Evolutionary conservation across 169 alveolate genomes (phyloP), one percentile per base, ranked within the genome.

Genomic region (Eimeria maxima): DNA sequence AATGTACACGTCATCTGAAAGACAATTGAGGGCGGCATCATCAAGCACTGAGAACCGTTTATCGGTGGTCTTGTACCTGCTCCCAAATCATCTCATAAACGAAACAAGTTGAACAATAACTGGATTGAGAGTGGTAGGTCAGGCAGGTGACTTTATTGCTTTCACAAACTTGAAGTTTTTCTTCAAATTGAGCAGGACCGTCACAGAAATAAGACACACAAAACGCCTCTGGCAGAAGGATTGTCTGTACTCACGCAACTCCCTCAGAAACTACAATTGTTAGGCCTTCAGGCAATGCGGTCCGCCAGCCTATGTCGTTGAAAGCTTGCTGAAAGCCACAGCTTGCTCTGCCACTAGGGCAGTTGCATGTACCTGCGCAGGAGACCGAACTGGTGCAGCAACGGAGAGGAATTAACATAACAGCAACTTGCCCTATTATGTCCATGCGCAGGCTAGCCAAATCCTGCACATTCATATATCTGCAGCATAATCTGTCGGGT

Each of bases 311-410:
- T 47, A 22, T 10, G 29, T 83, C 76, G 18, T 20, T 18, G 55
- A 83, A 33, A 2, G 91, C 91, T 45, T 29, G 20, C 47, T 83
- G 76, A 83, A 83, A 38, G 45, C 38, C 29, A 33, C 91, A 83
- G 8, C 29, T 50, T 38, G 71, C 3, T 29, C 50, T 42, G 33
- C 91, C 91, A 83, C 29, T 83, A 0, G 91, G 91, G 67, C 91
- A 83, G 91, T 11, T 83, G 91, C 91, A 83, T 50, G 38, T 18
- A 13, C 91, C 91, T 83, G 74, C 76, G 11, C 55, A 83, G 53
- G 50, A 69, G 29, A 69, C 4, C 83, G 14, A 14, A 38, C 45
- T 73, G 18, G 83, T n/a, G 83, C 55, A 73, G 83, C 53, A 29
- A 33, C 50, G 80, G 11, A 33, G 50, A 29, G 80, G 80, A 8